phyloP scores from a whole-genome alignment of 73 alveolate genomes.

The Breviolum minutum region DNA sequence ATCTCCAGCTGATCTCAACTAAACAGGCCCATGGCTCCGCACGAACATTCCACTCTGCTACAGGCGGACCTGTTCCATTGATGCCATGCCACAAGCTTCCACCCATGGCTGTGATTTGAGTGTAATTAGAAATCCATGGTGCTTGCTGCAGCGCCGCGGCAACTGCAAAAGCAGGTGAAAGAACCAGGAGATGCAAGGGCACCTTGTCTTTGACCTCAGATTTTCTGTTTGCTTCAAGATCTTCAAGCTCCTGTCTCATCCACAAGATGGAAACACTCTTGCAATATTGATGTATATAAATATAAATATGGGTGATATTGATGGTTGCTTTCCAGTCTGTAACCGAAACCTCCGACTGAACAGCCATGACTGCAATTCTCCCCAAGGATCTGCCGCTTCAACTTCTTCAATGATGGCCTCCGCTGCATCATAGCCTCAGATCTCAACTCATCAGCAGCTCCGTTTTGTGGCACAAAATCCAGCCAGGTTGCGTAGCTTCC shows the following conservation, averaged over 20 bases:
- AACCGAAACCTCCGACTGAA: no score
- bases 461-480: not conserved
- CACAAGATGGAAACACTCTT: no score
- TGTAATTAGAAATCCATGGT: not conserved
- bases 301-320: no score
- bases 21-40: conserved; percentile 21
- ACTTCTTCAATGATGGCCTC: conserved; percentile 49
- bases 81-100: conserved; percentile 68
- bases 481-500: conserved; percentile 18
- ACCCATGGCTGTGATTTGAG: conserved; percentile 56
- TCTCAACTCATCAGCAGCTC: not conserved
- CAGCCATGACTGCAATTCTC: no score
- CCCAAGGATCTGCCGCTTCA: conserved; percentile 20
- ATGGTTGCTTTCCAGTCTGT: no score
- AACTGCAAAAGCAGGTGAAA: conserved; percentile 14
- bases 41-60: conserved; percentile 50
- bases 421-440: not conserved
- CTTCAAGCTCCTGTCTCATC: not conserved
- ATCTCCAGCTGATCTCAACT: not conserved
- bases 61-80: conserved; percentile 50
- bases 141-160: conserved; percentile 39
- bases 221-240: not conserved
- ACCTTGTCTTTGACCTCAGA: conserved; percentile 14
- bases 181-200: conserved; percentile 20
- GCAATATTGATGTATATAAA: no score